phyloP scores from a whole-genome alignment of 352 stramenopile species.

The Peronospora tabacina region DNA sequence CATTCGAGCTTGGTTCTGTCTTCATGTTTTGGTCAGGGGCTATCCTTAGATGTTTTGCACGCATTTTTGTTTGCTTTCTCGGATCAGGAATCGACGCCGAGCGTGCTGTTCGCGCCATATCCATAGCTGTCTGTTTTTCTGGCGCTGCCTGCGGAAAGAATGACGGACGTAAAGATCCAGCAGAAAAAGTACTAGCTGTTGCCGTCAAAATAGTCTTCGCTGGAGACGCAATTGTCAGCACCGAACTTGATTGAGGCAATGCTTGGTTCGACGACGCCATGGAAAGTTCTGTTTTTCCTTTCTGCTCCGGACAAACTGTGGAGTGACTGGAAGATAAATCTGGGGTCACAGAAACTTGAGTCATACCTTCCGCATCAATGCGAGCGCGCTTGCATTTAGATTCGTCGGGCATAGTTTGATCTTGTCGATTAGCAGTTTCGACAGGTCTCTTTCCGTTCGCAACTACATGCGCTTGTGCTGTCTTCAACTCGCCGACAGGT shows the following conservation, averaged over 20 bases:
- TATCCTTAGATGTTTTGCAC: not conserved
- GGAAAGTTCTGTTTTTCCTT: not conserved
- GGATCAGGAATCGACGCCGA: not conserved
- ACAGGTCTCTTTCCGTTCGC: constrained; percentile 7
- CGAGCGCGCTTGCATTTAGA: constrained; percentile 14
- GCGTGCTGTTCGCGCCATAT: not conserved
- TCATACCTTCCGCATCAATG: constrained; percentile 1
- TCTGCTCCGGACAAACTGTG: not conserved
- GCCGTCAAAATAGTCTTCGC: not conserved
- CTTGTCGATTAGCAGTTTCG: not conserved
- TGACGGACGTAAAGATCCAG: not conserved
- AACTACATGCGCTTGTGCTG: constrained; percentile 5
- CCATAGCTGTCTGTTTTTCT: not conserved
- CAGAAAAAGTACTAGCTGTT: not conserved
- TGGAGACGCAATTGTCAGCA: not conserved
- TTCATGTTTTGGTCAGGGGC: not conserved
- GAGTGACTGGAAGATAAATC: not conserved
- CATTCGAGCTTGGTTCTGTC: not conserved
- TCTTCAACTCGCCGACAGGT: constrained; percentile 8
- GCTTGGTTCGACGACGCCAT: not conserved
- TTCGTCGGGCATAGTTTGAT: not conserved
- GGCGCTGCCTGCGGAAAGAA: not conserved
- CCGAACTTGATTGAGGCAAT: not conserved
- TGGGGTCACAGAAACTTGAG: not conserved
- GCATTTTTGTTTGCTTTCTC: not conserved